Evolutionary conservation across 805 yeast species (phyloP).

Genomic region (Kodamaea leandrae): DNA sequence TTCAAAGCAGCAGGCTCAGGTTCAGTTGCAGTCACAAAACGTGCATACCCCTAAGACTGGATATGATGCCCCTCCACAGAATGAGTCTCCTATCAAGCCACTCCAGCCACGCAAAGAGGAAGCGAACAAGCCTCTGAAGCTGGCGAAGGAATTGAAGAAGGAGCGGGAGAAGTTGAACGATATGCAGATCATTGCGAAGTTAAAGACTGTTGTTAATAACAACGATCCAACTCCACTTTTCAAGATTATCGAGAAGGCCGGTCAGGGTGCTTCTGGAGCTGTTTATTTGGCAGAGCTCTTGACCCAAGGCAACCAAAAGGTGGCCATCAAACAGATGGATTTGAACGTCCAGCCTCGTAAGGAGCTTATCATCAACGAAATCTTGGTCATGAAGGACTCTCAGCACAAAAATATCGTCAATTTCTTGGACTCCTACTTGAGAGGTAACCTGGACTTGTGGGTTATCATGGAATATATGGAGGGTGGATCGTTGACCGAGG

Average conservation of each 20-base stretch:
- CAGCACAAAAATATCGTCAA: constrained; percentile 94
- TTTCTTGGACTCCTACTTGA: constrained; percentile 83
- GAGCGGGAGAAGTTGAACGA: constrained; percentile 64
- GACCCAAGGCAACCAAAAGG: constrained; percentile 57
- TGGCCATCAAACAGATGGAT: constrained; percentile 97
- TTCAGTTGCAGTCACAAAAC: constrained; percentile 3
- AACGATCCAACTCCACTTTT: constrained; percentile 84
- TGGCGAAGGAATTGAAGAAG: constrained; percentile 39
- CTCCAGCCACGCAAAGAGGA: constrained; percentile 21
- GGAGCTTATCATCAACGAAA: constrained; percentile 93
- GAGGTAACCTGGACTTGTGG: constrained; percentile 83
- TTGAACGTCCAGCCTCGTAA: constrained; percentile 87
- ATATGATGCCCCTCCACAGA: constrained; percentile 13
- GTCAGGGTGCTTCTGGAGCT: constrained; percentile 98
- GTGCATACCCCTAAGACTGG: constrained; percentile 8
- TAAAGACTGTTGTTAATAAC: constrained; percentile 76
- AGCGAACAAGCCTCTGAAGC: constrained; percentile 18
- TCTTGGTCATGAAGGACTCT: constrained; percentile 93
- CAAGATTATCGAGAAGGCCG: constrained; percentile 78
- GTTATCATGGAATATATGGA: constrained; percentile 99
- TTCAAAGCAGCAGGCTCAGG: background rate
- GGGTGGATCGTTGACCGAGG: constrained; percentile 96
- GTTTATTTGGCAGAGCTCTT: constrained; percentile 80
- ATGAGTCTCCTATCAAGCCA: constrained; percentile 26
- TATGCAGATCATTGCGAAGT: constrained; percentile 76